Conservation (phyloP, 169 alveolate species). For the Cryptosporidium viatorum region DNA sequence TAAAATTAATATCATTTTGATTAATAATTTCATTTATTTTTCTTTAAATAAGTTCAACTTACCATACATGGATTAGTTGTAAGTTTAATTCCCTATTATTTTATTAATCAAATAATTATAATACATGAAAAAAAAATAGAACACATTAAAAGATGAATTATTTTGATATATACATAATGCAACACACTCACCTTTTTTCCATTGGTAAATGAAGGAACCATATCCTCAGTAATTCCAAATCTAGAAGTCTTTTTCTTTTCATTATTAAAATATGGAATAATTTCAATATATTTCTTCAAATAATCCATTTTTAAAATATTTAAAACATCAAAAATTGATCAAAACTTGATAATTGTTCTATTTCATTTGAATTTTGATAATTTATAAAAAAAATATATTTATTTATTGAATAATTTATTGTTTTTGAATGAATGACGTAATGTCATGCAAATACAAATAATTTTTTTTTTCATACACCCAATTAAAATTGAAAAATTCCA, state of each 20-base stretch:
- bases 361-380: not conserved
- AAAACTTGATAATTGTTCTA: not conserved
- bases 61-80: constrained; percentile 22
- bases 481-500: not conserved
- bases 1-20: not conserved
- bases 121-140: not conserved
- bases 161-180: not conserved
- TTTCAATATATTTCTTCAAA: not conserved
- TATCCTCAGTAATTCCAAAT: constrained; percentile 55
- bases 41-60: not conserved
- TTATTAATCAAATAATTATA: not conserved
- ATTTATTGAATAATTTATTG: not conserved
- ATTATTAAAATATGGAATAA: constrained; percentile 8
- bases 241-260: constrained; percentile 27
- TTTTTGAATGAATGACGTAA: not conserved
- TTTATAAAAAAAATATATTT: not conserved
- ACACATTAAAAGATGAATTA: not conserved
- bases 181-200: constrained; percentile 24
- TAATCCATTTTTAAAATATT: constrained; percentile 12
- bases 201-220: constrained; percentile 42
- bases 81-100: constrained; percentile 8
- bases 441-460: not conserved
- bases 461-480: not conserved
- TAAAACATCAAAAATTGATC: too few relatives aligned
- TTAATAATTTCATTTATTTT: too few relatives aligned